phyloP scores from a whole-genome alignment of 2,329 filamentous ascomycete genomes.

The Byssoonygena ceratinophila region DNA sequence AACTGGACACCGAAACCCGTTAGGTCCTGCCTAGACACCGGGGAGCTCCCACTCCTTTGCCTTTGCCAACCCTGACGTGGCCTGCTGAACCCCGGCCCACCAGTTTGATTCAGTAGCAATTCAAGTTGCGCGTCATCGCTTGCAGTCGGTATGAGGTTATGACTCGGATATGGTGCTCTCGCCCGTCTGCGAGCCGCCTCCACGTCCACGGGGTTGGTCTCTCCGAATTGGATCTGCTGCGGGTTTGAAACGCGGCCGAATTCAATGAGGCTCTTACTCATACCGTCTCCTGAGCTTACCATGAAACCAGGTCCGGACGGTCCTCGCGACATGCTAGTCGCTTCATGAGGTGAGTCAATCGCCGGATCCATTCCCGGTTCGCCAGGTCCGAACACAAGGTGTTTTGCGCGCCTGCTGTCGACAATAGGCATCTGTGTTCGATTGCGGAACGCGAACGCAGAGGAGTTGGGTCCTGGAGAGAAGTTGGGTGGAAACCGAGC shows the following conservation, averaged over 20 bases:
- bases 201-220: slow-evolving; percentile 19
- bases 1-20: slow-evolving; percentile 20
- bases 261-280: slow-evolving; percentile 16
- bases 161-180: slow-evolving; percentile 18
- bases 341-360: slow-evolving; percentile 13
- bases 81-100: background rate
- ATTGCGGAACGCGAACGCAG: slow-evolving; percentile 6
- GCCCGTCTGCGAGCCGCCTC: slow-evolving; percentile 19
- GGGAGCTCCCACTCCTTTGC: slow-evolving; percentile 20
- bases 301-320: slow-evolving; percentile 23
- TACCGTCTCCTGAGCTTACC: slow-evolving; percentile 17
- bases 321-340: slow-evolving; percentile 18
- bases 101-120: background rate
- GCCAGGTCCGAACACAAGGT: slow-evolving; percentile 11
- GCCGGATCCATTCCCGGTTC: slow-evolving; percentile 12
- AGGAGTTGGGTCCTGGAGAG: slow-evolving; percentile 6
- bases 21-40: slow-evolving; percentile 20
- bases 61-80: background rate
- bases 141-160: slow-evolving; percentile 21
- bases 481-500: slow-evolving; percentile 13
- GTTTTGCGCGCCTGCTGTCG: slow-evolving; percentile 9
- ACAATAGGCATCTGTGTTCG: slow-evolving; percentile 1
- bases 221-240: slow-evolving; percentile 21
- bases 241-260: slow-evolving; percentile 13
- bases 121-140: slow-evolving; percentile 16